phyloP scores from a whole-genome alignment of 352 stramenopile genomes.

The Phytophthora litchii region DNA sequence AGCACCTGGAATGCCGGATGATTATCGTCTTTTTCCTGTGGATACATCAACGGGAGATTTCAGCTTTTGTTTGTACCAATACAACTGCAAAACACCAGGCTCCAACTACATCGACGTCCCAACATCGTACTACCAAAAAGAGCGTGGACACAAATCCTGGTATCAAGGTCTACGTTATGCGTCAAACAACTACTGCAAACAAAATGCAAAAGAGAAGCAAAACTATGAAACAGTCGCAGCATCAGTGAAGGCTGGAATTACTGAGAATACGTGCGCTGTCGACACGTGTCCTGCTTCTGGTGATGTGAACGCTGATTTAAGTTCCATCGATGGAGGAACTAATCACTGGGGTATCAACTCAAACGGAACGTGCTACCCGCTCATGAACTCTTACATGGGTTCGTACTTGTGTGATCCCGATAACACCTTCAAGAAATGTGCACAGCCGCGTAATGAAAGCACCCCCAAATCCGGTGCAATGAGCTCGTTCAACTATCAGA shows the following conservation, averaged over 20 bases:
- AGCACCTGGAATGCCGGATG: slow-evolving; percentile 60
- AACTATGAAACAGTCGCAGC: slow-evolving; percentile 33
- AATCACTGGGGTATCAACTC: slow-evolving; percentile 69
- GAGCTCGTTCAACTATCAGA: slow-evolving; percentile 76
- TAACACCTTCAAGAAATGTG: slow-evolving; percentile 49
- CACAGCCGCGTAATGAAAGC: slow-evolving; percentile 33
- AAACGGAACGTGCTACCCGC: slow-evolving; percentile 65
- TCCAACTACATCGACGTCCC: slow-evolving; percentile 54
- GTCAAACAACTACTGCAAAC: slow-evolving; percentile 51
- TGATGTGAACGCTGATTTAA: slow-evolving; percentile 53
- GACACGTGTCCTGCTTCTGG: slow-evolving; percentile 47
- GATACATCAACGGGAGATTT: slow-evolving; percentile 24
- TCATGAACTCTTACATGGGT: slow-evolving; percentile 71
- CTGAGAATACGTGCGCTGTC: slow-evolving; percentile 45
- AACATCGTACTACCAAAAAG: slow-evolving; percentile 36
- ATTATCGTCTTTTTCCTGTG: slow-evolving; percentile 63
- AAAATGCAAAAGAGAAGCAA: slow-evolving; percentile 26
- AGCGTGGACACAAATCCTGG: slow-evolving; percentile 56
- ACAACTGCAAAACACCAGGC: slow-evolving; percentile 48
- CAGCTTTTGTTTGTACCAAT: slow-evolving; percentile 49
- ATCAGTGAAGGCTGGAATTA: slow-evolving; percentile 41
- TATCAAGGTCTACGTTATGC: slow-evolving; percentile 65
- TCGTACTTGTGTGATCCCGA: slow-evolving; percentile 64
- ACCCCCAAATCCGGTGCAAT: slow-evolving; percentile 51
- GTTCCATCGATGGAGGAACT: slow-evolving; percentile 39